Percentiles rank a stretch among this genome's conserved stretches.
These are phyloP conservation scores for Ogataea philodendri DNA, from an alignment of 805 yeast species.

Conservation along the genomic window DNA sequence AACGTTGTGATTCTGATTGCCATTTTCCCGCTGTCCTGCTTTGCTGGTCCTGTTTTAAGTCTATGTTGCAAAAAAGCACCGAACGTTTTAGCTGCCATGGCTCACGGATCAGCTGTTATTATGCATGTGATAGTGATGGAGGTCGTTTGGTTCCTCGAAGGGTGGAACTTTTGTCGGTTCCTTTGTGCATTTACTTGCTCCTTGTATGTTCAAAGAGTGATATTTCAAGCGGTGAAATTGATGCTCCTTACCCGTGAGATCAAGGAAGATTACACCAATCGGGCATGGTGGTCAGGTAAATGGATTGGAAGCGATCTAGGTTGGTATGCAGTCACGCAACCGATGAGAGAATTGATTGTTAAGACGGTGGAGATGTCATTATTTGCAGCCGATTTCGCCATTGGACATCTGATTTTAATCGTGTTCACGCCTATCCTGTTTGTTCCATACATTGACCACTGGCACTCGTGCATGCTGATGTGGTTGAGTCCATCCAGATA, in stretches of 20 bases:
- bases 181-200: conserved; percentile 40
- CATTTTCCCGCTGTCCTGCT: conserved; percentile 37
- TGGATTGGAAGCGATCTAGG: conserved; percentile 44
- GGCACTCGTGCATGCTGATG: conserved; percentile 49
- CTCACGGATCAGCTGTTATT: conserved; percentile 38
- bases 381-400: conserved; percentile 47
- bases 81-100: conserved; percentile 39
- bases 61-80: conserved; percentile 36
- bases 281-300: conserved; percentile 56
- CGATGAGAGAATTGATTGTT: conserved; percentile 45
- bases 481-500: conserved; percentile 45
- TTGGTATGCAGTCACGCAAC: conserved; percentile 40
- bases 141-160: conserved; percentile 40
- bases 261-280: conserved; percentile 39
- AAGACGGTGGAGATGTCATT: conserved; percentile 44
- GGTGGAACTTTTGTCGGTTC: conserved; percentile 40
- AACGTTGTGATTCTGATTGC: conserved; percentile 35
- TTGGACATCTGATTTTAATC: conserved; percentile 43
- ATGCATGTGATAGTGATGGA: conserved; percentile 37
- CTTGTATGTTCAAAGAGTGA: conserved; percentile 37
- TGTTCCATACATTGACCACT: conserved; percentile 46
- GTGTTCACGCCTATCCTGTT: conserved; percentile 40
- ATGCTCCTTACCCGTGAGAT: conserved; percentile 42
- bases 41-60: conserved; percentile 38
- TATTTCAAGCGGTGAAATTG: conserved; percentile 35